phyloP scores from a whole-genome alignment of 257 asterid species.

The Paulownia fortunei region DNA sequence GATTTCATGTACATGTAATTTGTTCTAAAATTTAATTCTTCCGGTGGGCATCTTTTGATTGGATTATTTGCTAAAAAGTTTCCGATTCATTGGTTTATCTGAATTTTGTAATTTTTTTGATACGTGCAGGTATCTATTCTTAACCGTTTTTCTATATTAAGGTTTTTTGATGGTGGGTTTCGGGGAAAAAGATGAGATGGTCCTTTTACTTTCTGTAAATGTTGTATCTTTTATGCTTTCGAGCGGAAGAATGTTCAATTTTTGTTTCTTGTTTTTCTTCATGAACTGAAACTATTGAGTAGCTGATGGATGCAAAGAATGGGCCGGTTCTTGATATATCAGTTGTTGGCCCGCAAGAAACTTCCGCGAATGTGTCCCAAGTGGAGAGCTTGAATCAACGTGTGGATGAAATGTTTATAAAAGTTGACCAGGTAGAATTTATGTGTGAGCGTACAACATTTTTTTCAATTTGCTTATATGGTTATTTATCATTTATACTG shows the following conservation, averaged over 20 bases:
- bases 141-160: neutral
- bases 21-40: neutral
- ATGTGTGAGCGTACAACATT: neutral
- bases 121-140: neutral
- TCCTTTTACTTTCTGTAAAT: neutral
- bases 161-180: slow-evolving; percentile 6
- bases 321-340: slow-evolving; percentile 30
- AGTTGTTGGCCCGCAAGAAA: slow-evolving; percentile 28
- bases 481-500: neutral
- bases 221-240: neutral
- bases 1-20: neutral
- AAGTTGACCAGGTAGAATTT: slow-evolving; percentile 58
- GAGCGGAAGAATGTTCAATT: neutral
- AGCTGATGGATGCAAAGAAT: slow-evolving; percentile 48
- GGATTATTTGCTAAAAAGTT: neutral
- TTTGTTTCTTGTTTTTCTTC: neutral
- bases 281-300: slow-evolving; percentile 15
- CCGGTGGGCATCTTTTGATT: neutral
- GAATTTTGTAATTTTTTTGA: neutral
- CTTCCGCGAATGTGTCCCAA: slow-evolving; percentile 20
- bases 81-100: neutral
- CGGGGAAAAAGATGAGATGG: neutral
- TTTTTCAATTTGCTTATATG: slow-evolving; percentile 9
- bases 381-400: slow-evolving; percentile 50
- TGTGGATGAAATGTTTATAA: slow-evolving; percentile 49